These are phyloP conservation scores for Sugiyamaella novakii DNA, from an alignment of 1,139 yeast genomes.

Conservation along the genomic window DNA sequence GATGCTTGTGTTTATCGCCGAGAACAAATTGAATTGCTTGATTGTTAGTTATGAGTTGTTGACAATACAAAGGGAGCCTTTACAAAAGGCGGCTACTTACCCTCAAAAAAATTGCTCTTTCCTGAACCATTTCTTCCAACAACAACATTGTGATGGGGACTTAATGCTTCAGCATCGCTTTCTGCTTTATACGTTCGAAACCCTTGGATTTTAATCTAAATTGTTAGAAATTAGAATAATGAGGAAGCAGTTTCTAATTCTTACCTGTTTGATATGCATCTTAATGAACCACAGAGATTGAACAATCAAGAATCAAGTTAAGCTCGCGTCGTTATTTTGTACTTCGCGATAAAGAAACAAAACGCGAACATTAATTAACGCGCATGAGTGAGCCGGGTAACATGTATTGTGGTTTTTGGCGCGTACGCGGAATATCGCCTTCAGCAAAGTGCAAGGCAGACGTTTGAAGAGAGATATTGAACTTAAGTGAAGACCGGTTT, in stretches of 20 bases:
- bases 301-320: no score
- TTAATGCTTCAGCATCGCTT: slow-evolving; percentile 72
- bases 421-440: no score
- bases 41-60: slow-evolving; percentile 7
- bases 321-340: no score
- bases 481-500: no score
- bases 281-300: no score
- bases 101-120: slow-evolving; percentile 88
- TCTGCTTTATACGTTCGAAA: slow-evolving; percentile 91
- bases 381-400: no score
- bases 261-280: slow-evolving; percentile 8
- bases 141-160: slow-evolving; percentile 85
- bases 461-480: no score
- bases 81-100: slow-evolving; percentile 21
- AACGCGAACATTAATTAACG: no score
- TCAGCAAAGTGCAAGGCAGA: no score
- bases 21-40: slow-evolving; percentile 85
- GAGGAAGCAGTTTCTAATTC: neutral
- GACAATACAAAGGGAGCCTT: neutral
- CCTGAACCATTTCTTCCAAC: slow-evolving; percentile 97
- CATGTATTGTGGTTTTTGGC: no score
- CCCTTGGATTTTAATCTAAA: slow-evolving; percentile 75
- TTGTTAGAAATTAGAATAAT: neutral
- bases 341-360: no score
- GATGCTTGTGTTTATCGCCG: slow-evolving; percentile 85